Evolutionary conservation across 2,329 filamentous ascomycete species (phyloP), one percentile per base, ranked within the genome.

Genomic region (Rhynchosporium agropyri): DNA sequence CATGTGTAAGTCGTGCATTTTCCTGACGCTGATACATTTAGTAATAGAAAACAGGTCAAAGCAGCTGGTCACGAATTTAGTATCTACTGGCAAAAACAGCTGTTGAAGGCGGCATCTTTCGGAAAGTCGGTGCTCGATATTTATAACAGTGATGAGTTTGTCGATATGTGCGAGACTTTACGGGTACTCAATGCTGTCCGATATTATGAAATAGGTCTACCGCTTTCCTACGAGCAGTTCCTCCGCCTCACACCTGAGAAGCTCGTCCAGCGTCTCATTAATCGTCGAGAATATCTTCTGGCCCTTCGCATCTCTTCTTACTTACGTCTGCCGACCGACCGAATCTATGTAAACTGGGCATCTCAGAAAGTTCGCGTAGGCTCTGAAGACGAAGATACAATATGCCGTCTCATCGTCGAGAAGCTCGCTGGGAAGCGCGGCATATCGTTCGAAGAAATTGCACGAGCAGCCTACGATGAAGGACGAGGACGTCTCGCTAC

Each of bases 121-220:
- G 95, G 95, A 65, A 99, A 99, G 76, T 98, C 95, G 0, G 95
- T 98, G 0, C 83, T 99, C 3, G 95, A 98, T 71, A 87, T 98
- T 12, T 99, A 98, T 78, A 97, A 95, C 76, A 97, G 93, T 73
- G 95, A 99, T 73, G 94, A 99, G 68, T 99, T 98, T 77, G 95
- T 99, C 60, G 94, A 98, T 67, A 98, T 97, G 89, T 97, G 92
- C 70, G 94, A 99, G 76, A 95, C 89, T 0, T 79, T 99, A 15
- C 89, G 95, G 15, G 93, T 99, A 0, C 81, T 99, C 54, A 98
- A 97, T 71, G 94, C 94, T 6, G 90, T 94, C 12, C 88, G 95
- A 58, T 96, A 90, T 75, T 98, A 95, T 74, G 90, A 96, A 71
- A 84, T 98, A 59, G 95, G 95, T 2, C 80, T 99, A 28, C 92